These are phyloP conservation scores for Ophiocordyceps camponoti-leonardi DNA, from an alignment of 2,329 filamentous ascomycete genomes.

Conservation along the genomic window DNA sequence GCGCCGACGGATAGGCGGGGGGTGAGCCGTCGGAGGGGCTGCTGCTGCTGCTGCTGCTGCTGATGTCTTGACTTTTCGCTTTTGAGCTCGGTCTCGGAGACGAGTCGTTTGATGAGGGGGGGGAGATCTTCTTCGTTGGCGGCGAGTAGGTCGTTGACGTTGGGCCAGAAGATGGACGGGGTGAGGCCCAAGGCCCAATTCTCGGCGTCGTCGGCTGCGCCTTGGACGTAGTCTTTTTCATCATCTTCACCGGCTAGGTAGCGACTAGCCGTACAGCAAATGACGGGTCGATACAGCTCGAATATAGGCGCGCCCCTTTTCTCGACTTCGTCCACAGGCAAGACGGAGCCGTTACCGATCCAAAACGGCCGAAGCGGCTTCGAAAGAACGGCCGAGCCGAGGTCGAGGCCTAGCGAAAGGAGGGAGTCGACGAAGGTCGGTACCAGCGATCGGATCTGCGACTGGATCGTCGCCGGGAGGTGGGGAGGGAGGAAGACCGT, in stretches of 20 bases:
- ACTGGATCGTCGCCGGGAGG: slow-evolving; percentile 53
- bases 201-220: slow-evolving; percentile 87
- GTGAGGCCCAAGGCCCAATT: slow-evolving; percentile 78
- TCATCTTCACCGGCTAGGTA: slow-evolving; percentile 46
- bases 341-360: slow-evolving; percentile 51
- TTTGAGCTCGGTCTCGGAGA: too few relatives aligned
- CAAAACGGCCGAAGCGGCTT: slow-evolving; percentile 67
- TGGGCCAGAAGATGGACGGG: slow-evolving; percentile 61
- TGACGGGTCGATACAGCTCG: slow-evolving; percentile 48
- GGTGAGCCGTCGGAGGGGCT: too few relatives aligned
- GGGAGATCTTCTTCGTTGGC: slow-evolving; percentile 33
- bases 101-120: too few relatives aligned
- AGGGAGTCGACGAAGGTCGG: slow-evolving; percentile 35
- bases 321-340: too few relatives aligned
- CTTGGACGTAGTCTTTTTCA: slow-evolving; percentile 63
- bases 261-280: slow-evolving; percentile 74
- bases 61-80: not conserved
- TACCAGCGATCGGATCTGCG: slow-evolving; percentile 53
- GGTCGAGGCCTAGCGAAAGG: slow-evolving; percentile 36
- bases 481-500: slow-evolving; percentile 53
- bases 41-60: too few relatives aligned
- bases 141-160: slow-evolving; percentile 41
- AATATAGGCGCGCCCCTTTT: slow-evolving; percentile 21
- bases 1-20: slow-evolving; percentile 19
- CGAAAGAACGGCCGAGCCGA: slow-evolving; percentile 31